Evolutionary conservation across 2,329 filamentous ascomycete genomes (phyloP), one percentile per base, ranked within the genome.

Genomic region (Chaetomiaceae sp.): DNA sequence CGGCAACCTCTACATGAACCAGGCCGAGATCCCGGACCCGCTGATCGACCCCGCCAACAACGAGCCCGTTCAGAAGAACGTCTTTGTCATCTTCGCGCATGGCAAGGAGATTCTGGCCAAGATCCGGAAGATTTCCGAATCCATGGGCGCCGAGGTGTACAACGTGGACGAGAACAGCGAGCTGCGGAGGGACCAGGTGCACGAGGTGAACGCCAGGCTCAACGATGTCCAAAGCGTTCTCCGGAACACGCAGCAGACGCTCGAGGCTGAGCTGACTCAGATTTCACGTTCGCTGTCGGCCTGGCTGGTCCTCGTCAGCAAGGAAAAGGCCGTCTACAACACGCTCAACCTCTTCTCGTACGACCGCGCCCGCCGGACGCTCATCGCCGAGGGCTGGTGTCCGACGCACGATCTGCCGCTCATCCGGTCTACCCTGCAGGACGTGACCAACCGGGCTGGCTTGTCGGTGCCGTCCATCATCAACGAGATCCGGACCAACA

Each of bases 1-100:
- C 70, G 94, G 94, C 65, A 99, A 99, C 72, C 76, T 99, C 59
- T 99, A 97, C 79, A 99, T 99, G 94, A 99, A 99, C 74, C 95
- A 99, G 76, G 92, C 92, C 36, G 94, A 99, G 77, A 99, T 99
- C 58, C 86, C 90, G 7, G 92, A 99, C 69, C 84, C 89, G 33
- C 86, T 99, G 62, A 79, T 96, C 68, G 89, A 99, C 70, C 92
- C 94, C 14, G 81, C 87, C 67, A 96, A 84, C 74, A 96, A 97
- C 69, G 92, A 97, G 73, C 79, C 89, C 59, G 80, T 95, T 63
- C 84, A 87, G 76, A 99, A 99, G 84, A 99, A 96, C 64, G 94
- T 99, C 51, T 99, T 99, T 66, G 92, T 99, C 66, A 99, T 99
- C 71, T 99, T 99, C 65, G 94, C 94, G 11, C 94, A 99, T 66